phyloP scores from a whole-genome alignment of 1,139 yeast genomes.

The Sugiyamaella grinbergsii region DNA sequence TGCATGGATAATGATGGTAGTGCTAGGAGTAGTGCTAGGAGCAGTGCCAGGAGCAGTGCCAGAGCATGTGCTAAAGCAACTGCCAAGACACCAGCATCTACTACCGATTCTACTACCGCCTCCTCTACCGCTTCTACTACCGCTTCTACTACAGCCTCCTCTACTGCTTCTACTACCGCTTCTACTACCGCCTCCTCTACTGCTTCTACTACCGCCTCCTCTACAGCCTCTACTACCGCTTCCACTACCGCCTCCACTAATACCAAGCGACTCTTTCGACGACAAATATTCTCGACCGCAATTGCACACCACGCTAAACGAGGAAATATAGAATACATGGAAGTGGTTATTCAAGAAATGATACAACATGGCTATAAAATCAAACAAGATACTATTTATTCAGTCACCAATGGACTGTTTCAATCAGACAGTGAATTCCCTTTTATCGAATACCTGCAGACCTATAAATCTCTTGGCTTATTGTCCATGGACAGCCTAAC shows the following conservation, averaged over 20 bases:
- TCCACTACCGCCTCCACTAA: not conserved
- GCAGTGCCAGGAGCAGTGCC: too few species aligned
- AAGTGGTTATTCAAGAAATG: constrained; percentile 18
- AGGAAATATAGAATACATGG: constrained; percentile 14
- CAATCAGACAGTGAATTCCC: constrained; percentile 11
- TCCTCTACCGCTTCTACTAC: too few species aligned
- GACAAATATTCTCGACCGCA: constrained; percentile 19
- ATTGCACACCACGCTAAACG: constrained; percentile 15
- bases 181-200: too few species aligned
- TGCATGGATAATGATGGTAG: not conserved
- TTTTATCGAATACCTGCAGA: constrained; percentile 9
- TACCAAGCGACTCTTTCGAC: constrained; percentile 8
- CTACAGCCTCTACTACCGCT: not conserved
- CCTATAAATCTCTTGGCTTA: constrained; percentile 1
- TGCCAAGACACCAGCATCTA: too few species aligned
- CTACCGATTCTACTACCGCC: too few species aligned
- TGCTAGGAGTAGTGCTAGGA: not conserved
- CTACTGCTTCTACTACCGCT: too few species aligned
- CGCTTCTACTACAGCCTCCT: too few species aligned
- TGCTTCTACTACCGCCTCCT: too few species aligned
- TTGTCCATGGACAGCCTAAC: not conserved
- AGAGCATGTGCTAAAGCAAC: too few species aligned
- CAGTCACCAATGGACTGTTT: not conserved
- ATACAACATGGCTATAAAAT: constrained; percentile 13
- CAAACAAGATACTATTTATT: constrained; percentile 11